Percentiles rank a stretch among this genome's conserved stretches.
Evolutionary conservation across 352 stramenopile genomes (phyloP).

Genomic region (Phytophthora macrochlamydospora): DNA sequence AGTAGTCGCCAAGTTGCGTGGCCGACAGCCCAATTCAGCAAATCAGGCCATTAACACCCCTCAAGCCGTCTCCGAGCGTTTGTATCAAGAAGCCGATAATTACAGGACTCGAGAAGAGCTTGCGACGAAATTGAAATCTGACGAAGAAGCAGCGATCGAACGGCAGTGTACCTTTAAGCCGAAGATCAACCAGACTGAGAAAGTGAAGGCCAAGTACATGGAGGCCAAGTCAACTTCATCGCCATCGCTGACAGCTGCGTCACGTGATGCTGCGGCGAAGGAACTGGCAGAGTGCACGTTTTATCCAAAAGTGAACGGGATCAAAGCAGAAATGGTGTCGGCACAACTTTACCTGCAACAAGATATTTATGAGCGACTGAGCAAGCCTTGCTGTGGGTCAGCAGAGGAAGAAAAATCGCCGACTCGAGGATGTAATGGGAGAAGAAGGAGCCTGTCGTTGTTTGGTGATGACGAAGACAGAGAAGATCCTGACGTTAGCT

Average conservation of each 20-base stretch:
- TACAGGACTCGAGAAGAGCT: conserved; percentile 79
- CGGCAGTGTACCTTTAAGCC: conserved; percentile 80
- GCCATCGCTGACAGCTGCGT: conserved; percentile 50
- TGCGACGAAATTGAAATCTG: conserved; percentile 58
- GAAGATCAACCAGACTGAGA: conserved; percentile 65
- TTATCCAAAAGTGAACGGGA: conserved; percentile 75
- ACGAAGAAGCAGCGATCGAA: conserved; percentile 75
- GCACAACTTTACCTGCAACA: conserved; percentile 86
- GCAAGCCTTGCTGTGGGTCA: conserved; percentile 49
- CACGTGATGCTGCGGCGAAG: conserved; percentile 61
- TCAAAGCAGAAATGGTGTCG: conserved; percentile 78
- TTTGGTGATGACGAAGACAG: conserved; percentile 39
- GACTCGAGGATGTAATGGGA: conserved; percentile 21
- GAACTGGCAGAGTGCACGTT: conserved; percentile 83
- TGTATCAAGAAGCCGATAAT: conserved; percentile 81
- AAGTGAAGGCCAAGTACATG: conserved; percentile 84
- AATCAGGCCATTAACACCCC: conserved; percentile 29
- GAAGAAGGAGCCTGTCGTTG: conserved; percentile 36
- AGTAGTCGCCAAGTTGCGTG: conserved; percentile 65
- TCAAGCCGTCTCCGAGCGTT: conserved; percentile 60
- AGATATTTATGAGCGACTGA: conserved; percentile 87
- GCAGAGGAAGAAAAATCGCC: conserved; percentile 26
- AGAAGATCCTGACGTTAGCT: conserved; percentile 25
- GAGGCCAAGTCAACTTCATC: conserved; percentile 40
- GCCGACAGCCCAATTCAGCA: conserved; percentile 29